Conservation (phyloP, 345 rosid species). For the Eutrema heterophyllum region DNA sequence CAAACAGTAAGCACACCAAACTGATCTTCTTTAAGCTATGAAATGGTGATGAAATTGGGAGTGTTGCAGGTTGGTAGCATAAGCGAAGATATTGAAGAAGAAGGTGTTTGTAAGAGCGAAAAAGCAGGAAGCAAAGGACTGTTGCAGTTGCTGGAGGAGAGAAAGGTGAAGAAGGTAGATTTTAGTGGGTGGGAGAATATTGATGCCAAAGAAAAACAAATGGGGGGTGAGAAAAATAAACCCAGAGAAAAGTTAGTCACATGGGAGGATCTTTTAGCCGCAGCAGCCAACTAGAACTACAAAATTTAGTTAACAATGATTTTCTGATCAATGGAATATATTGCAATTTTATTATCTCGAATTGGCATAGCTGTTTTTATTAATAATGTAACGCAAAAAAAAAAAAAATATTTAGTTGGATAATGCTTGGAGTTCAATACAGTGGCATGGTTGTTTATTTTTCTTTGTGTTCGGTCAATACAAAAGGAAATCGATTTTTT, state of each 20-base stretch:
- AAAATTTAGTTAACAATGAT: too few relatives aligned
- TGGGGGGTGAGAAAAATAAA: constrained; percentile 55
- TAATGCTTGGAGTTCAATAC: too few relatives aligned
- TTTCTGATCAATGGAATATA: too few relatives aligned
- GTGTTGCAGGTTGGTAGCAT: constrained; percentile 62
- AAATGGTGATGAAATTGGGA: not conserved
- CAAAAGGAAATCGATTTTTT: too few relatives aligned
- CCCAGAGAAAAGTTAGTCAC: constrained; percentile 64
- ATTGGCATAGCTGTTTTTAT: too few relatives aligned
- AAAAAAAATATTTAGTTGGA: too few relatives aligned
- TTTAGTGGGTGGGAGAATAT: constrained; percentile 75
- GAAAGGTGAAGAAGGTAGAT: constrained; percentile 43
- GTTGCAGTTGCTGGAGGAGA: constrained; percentile 42
- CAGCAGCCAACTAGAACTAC: constrained; percentile 23
- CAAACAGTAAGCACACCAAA: constrained; percentile 43
- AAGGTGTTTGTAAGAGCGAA: constrained; percentile 31
- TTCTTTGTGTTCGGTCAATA: too few relatives aligned
- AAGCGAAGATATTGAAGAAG: constrained; percentile 59
- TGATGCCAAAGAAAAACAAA: constrained; percentile 62
- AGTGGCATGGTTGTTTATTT: too few relatives aligned
- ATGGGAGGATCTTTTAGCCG: constrained; percentile 47
- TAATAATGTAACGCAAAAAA: too few relatives aligned
- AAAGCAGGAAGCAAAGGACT: constrained; percentile 78
- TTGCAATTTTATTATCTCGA: too few relatives aligned
- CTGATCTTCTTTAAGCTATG: not conserved